Base-by-base conservation (phyloP, 352 stramenopile species). In the Pythium rhizo-oryzae region DNA sequence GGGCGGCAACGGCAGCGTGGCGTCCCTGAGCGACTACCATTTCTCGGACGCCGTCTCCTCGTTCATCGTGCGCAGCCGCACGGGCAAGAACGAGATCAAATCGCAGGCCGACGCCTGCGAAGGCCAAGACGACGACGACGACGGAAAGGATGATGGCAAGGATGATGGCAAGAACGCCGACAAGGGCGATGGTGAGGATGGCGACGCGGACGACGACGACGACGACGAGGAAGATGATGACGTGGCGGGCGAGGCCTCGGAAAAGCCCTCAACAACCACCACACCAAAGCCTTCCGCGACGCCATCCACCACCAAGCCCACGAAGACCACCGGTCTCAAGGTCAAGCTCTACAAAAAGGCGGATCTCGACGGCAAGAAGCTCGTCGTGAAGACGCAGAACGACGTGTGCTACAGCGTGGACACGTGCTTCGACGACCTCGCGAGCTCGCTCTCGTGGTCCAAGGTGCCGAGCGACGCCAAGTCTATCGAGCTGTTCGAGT, bases 381-480 rank as follows among this genome's bases (percentile, higher is more conserved):
- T 63, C 15, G 25, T 43, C 41, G 19, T 63, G 23, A 46, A 53
- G 28, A 53, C 57, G 18, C 16, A 55, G 13, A 37, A 21, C 25
- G 57, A 63, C 43, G 57, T 63, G 23, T 63, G 57, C 57, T 63
- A 63, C 57, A 63, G 44, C 25, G 41, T 63, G 11, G 57, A 51
- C 23, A 19, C 41, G 25, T 63, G 57, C 57, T 63, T 63, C 21
- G 57, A 63, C 24, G 41, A 63, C 44, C 21, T 58, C 46, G 28
- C 49, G 19, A 25, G 15, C 13, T 65, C 59, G 30, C 15, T 65
- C 30, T 18, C 18, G 12, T 63, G 57, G 57, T 50, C 57, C 25
- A 63, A 63, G 43, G 21, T 54, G 6, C 24, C 57, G 12, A 44
- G 19, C 21, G 44, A 18, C 43, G 18, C 25, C 12, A 53, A 25